Evolutionary conservation across 345 rosid genomes (phyloP), one percentile per base, ranked within the genome.

Genomic region (Fremontodendron californicum): DNA sequence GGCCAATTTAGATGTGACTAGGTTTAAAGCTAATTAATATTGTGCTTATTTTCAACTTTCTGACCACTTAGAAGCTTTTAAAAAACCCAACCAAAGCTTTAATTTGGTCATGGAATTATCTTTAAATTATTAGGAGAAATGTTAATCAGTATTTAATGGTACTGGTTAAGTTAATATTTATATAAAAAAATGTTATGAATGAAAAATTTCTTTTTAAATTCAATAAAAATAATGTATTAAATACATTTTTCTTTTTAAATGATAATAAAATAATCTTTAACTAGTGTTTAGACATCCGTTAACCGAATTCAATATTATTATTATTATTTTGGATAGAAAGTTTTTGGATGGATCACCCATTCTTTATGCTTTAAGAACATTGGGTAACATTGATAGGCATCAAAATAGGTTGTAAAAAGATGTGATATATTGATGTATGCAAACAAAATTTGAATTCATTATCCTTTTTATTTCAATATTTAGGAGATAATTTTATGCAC

Each of bases 301-400:
- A n/a, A n/a, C n/a, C n/a, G n/a, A n/a, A n/a, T n/a, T n/a, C n/a
- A n/a, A n/a, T n/a, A n/a, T 42, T 67, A 16, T 67, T 45, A 8
- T 43, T 60, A 55, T 60, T 18, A 5, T 39, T 39, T 9, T n/a
- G 23, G 25, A 71, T 62, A 54, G 68, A 71, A 54, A 62, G 35
- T 11, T 9, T 64, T 60, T 46, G 52, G 7, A 19, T 21, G 82
- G 51, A 65, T 76, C 66, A 57, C 18, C 23, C 40, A 21, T 63
- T 79, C 75, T 72, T 66, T 25, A 13, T 43, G 72, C 35, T 43
- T 66, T 66, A 40, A 66, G 9, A 66, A 40, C 71, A 42, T 67
- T 67, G 52, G 52, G 33, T 67, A n/a, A 43, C 72, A 68, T 42
- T 35, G 83, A 80, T 74, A 48, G 48, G 57, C 16, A n/a, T 67